A percentile compares a stretch with the other conserved stretches of the same genome.
phyloP scores from a whole-genome alignment of 2,329 filamentous ascomycete species.

The Pseudocercospora vitis region DNA sequence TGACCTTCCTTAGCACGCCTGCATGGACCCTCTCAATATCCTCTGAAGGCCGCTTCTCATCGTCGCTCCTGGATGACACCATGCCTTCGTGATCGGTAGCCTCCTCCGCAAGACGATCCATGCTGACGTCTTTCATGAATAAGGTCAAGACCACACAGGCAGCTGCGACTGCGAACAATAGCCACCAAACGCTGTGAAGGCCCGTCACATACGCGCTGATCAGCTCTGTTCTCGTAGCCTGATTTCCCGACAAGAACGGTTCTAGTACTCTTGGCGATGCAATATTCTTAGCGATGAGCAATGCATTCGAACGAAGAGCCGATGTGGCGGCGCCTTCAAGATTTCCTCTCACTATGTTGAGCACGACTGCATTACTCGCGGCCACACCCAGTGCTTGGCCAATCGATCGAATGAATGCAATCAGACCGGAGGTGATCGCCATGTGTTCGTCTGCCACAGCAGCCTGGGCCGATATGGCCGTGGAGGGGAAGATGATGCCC shows the following conservation, averaged over 20 bases:
- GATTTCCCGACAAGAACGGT: not conserved
- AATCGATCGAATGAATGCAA: conserved; percentile 11
- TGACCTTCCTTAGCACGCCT: no score
- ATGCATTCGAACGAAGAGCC: not conserved
- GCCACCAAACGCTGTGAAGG: not conserved
- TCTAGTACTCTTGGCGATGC: not conserved
- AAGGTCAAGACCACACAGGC: not conserved
- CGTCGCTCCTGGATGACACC: not conserved
- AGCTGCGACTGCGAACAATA: not conserved
- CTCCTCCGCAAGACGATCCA: no score
- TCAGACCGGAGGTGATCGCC: conserved; percentile 14
- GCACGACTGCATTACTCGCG: not conserved
- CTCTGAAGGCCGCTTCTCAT: not conserved
- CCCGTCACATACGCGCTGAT: not conserved
- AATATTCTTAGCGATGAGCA: not conserved
- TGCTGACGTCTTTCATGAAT: not conserved
- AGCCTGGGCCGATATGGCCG: conserved; percentile 65
- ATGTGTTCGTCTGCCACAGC: conserved; percentile 44
- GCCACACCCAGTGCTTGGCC: conserved; percentile 12
- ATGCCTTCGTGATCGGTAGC: no score
- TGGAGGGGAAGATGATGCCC: conserved; percentile 64
- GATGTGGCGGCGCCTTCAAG: not conserved
- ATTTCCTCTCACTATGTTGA: not conserved
- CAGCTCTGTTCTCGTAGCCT: not conserved
- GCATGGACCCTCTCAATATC: not conserved